phyloP scores from a whole-genome alignment of 176 grass and related monocot genomes.

The Bolboschoenus planiculmis region DNA sequence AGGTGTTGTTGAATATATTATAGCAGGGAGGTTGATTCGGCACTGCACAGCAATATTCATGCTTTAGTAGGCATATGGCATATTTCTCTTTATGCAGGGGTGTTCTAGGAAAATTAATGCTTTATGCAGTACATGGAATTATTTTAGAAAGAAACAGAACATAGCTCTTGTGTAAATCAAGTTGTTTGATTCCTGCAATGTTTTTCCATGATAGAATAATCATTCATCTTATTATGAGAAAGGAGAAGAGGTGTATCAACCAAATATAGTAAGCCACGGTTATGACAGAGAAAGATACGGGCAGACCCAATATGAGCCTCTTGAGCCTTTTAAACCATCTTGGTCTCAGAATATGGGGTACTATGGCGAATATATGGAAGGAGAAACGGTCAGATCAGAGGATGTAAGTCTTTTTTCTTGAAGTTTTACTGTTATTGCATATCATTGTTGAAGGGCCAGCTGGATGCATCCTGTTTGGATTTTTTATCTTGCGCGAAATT shows the following conservation, averaged over 20 bases:
- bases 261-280: conserved; percentile 18
- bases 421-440: neutral
- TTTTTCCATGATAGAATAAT: conserved; percentile 30
- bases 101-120: neutral
- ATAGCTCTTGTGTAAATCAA: neutral
- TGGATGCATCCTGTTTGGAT: neutral
- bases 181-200: conserved; percentile 5
- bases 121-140: neutral
- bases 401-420: conserved; percentile 45
- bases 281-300: conserved; percentile 31
- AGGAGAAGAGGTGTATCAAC: conserved; percentile 24
- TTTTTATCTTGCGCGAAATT: neutral
- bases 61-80: neutral
- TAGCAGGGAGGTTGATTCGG: neutral
- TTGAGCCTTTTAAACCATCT: conserved; percentile 49
- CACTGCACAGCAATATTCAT: neutral
- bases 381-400: conserved; percentile 22
- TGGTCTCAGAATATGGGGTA: conserved; percentile 49
- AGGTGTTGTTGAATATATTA: neutral
- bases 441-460: neutral
- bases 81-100: neutral
- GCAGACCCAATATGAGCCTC: conserved; percentile 18
- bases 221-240: conserved; percentile 33
- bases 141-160: neutral
- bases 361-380: conserved; percentile 38